Percentiles rank a stretch among this genome's conserved stretches.
phyloP scores from a whole-genome alignment of 306 rosid species.

The Vicia sativa region DNA sequence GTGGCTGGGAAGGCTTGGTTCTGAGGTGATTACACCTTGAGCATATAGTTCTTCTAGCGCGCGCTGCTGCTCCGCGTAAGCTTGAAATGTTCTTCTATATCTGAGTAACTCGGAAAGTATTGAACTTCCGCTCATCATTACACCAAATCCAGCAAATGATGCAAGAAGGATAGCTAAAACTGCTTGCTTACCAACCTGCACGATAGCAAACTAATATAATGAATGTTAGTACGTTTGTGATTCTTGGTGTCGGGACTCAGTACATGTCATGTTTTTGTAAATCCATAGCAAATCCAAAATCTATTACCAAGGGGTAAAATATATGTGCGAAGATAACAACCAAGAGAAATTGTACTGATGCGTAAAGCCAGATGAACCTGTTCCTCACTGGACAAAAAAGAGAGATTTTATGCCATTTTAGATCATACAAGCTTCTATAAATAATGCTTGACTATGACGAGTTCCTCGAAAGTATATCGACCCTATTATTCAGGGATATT shows the following conservation, averaged over 20 bases:
- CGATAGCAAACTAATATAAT: constrained; percentile 17
- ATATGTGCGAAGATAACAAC: constrained; percentile 88
- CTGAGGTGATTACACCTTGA: constrained; percentile 34
- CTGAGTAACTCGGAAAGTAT: constrained; percentile 56
- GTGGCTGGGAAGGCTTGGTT: constrained; percentile 29
- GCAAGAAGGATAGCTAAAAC: constrained; percentile 83
- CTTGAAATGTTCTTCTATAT: constrained; percentile 66
- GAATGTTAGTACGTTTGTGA: constrained; percentile 13
- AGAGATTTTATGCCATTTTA: constrained; percentile 3
- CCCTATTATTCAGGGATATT: constrained; percentile 16
- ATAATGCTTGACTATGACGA: constrained; percentile 12
- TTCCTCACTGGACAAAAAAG: constrained; percentile 60
- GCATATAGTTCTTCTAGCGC: constrained; percentile 39
- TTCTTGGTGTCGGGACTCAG: constrained; percentile 10
- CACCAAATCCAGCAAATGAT: constrained; percentile 88
- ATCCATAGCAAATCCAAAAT: neutral
- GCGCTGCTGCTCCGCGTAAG: constrained; percentile 52
- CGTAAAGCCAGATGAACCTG: constrained; percentile 85
- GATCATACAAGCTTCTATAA: neutral
- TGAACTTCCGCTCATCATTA: constrained; percentile 91
- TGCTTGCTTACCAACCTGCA: constrained; percentile 77
- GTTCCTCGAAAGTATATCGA: constrained; percentile 27
- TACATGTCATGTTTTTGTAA: neutral
- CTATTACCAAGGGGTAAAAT: constrained; percentile 84
- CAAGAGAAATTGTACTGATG: constrained; percentile 72